These are phyloP conservation scores for Kurtzmaniella quercitrusa DNA, from an alignment of 1,139 yeast genomes.

Conservation along the genomic window DNA sequence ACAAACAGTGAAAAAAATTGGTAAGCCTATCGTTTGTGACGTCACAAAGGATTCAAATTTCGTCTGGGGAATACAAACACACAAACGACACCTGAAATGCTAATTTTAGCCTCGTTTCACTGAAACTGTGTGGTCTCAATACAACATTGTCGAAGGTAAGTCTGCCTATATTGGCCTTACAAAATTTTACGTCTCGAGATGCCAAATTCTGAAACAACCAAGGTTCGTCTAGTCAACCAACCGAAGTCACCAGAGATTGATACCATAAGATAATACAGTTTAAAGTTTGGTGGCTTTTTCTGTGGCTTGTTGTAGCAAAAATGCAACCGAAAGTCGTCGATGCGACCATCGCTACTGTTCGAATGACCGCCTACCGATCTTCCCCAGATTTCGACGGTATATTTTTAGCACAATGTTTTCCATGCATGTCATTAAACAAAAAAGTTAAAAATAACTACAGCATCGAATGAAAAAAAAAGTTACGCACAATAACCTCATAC, in stretches of 20 bases:
- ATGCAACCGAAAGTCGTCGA: background rate
- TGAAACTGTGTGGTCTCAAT: background rate
- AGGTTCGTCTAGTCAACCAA: no score
- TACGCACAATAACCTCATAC: no score
- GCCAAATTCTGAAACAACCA: no score
- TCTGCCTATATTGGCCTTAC: no score
- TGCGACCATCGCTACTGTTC: background rate
- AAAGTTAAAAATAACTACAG: background rate
- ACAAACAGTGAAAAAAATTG: background rate
- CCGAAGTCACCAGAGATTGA: no score
- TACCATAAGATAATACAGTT: no score
- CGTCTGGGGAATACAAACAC: background rate
- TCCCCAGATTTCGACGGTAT: background rate
- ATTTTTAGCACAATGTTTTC: background rate
- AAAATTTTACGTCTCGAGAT: no score
- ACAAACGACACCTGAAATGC: background rate
- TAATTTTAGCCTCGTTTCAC: background rate
- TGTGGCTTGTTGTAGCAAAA: background rate
- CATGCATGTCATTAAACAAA: constrained; percentile 2
- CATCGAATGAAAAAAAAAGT: no score
- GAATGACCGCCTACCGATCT: background rate
- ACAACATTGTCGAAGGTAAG: no score
- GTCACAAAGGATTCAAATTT: no score
- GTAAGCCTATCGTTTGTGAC: background rate
- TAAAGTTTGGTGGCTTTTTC: no score